Conservation (phyloP, 208 protist genomes). For the Crithidia sp. region DNA sequence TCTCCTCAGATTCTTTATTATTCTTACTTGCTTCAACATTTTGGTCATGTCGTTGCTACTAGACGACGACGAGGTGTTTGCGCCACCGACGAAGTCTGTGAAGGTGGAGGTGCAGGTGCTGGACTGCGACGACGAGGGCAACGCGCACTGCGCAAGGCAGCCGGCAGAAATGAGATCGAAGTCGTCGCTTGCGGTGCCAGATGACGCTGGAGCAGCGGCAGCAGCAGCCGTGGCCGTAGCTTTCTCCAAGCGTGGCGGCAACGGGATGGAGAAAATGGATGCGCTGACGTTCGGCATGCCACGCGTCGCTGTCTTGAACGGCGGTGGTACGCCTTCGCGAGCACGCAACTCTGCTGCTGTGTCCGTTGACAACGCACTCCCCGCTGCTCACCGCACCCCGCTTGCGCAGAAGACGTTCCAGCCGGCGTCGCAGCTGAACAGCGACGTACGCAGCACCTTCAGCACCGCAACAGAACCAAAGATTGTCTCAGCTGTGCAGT, state of each 20-base stretch:
- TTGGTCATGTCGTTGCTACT: constrained; percentile 52
- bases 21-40: neutral
- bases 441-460: neutral
- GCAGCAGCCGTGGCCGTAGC: neutral
- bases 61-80: constrained; percentile 59
- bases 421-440: neutral
- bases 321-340: neutral
- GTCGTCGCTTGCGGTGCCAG: too few relatives aligned
- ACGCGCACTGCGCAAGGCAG: neutral
- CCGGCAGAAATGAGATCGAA: too few relatives aligned
- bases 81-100: neutral
- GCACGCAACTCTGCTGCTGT: neutral
- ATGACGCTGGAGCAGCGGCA: neutral
- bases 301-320: constrained; percentile 27
- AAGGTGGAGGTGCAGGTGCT: constrained; percentile 9
- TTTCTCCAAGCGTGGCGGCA: constrained; percentile 41
- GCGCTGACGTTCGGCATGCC: constrained; percentile 52
- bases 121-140: neutral
- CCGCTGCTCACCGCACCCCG: neutral
- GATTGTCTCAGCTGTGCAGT: constrained; percentile 20
- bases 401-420: constrained; percentile 1
- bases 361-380: neutral
- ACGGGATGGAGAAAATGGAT: constrained; percentile 79
- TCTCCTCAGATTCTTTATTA: neutral
- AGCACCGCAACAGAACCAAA: constrained; percentile 31